Evolutionary conservation across 257 asterid genomes (phyloP).

Genomic region (Nemophila menziesii): DNA sequence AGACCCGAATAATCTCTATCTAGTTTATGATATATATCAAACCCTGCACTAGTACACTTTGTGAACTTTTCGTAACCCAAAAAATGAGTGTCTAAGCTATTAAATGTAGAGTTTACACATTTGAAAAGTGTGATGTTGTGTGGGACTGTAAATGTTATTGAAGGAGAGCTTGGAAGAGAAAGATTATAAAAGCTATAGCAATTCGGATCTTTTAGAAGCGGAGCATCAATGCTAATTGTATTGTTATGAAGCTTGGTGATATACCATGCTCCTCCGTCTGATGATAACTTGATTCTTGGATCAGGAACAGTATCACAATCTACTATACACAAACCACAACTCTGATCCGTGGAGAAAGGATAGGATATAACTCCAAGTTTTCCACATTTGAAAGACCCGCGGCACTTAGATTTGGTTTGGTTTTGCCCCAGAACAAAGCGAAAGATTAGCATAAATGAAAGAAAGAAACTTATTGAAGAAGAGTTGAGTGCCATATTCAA

Average conservation of each 20-base stretch:
- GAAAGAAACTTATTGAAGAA: neutral
- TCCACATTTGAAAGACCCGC: conserved; percentile 14
- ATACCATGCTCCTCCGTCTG: conserved; percentile 5
- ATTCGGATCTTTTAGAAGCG: neutral
- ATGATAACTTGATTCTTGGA: conserved; percentile 16
- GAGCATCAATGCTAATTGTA: conserved; percentile 5
- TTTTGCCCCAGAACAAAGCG: conserved; percentile 1
- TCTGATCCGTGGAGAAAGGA: conserved; percentile 14
- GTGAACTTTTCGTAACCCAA: neutral
- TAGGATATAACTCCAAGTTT: conserved; percentile 10
- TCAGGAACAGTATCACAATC: neutral
- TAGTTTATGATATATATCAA: neutral
- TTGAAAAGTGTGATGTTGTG: conserved; percentile 17
- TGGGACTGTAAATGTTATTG: conserved; percentile 6
- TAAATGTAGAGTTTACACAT: neutral
- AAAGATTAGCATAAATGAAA: neutral
- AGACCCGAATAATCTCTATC: neutral
- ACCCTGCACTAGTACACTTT: neutral
- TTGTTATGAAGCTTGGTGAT: neutral
- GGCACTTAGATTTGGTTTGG: neutral
- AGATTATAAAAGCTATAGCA: conserved; percentile 8
- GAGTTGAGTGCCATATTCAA: neutral
- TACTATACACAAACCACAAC: conserved; percentile 28
- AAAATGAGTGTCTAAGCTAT: neutral
- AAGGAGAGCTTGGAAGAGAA: conserved; percentile 6